These are phyloP conservation scores for Annulohypoxylon stygium DNA, from an alignment of 495 filamentous ascomycete species.

Conservation along the genomic window DNA sequence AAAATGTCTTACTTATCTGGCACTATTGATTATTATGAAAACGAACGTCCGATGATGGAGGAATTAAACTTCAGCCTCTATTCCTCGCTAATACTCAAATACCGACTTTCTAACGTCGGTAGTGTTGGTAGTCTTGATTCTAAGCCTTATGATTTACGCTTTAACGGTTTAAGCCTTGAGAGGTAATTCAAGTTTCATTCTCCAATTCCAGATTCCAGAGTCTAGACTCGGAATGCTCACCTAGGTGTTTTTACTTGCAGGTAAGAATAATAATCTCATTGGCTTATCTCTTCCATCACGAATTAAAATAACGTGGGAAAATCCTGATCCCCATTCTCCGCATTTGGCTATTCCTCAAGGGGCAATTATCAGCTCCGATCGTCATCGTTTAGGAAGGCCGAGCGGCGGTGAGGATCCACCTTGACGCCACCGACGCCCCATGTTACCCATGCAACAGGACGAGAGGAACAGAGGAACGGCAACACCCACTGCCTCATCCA, in stretches of 20 bases:
- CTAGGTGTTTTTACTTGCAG: neutral
- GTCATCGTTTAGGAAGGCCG: slow-evolving; percentile 19
- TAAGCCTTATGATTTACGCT: neutral
- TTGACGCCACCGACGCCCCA: slow-evolving; percentile 18
- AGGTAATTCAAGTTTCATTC: neutral
- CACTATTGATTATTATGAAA: neutral
- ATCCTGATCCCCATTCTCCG: slow-evolving; percentile 28
- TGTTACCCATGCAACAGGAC: neutral
- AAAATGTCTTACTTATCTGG: neutral
- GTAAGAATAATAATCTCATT: neutral
- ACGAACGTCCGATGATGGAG: neutral
- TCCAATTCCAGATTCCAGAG: neutral
- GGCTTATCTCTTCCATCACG: neutral
- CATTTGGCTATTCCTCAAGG: slow-evolving; percentile 26
- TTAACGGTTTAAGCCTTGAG: neutral
- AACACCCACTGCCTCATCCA: slow-evolving; percentile 2
- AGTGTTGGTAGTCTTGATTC: neutral
- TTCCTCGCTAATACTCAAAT: neutral
- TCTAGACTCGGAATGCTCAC: neutral
- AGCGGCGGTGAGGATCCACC: slow-evolving; percentile 20
- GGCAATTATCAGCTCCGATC: slow-evolving; percentile 20
- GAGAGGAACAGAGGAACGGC: slow-evolving; percentile 19
- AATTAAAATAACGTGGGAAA: slow-evolving; percentile 3
- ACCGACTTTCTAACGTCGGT: neutral
- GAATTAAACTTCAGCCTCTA: neutral